Evolutionary conservation across 2,329 filamentous ascomycete genomes (phyloP), one percentile per base, ranked within the genome.

Genomic region (Arachnopeziza araneosa): DNA sequence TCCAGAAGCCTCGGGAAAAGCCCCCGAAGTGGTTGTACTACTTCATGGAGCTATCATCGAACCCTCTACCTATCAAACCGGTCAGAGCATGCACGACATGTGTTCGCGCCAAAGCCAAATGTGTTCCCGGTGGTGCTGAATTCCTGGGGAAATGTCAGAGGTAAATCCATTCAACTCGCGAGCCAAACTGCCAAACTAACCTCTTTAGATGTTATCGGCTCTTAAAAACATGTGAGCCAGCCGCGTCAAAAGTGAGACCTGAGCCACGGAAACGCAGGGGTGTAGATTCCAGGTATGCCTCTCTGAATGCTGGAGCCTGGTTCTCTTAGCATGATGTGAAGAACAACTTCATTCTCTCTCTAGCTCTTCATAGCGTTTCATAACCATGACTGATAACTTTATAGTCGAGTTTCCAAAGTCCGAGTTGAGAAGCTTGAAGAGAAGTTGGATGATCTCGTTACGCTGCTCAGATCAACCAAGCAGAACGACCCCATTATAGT

Each of bases 361-460:
- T 52, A 4, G 3, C 4, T 12, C 9, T 21, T 14, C 3, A 10
- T 52, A 2, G 24, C 52, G 4, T 30, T 44, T 5, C 6, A 14
- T 17, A 14, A 17, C 12, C 17, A 14, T 62, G 2, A 61, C 26
- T 50, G 24, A 24, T 24, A 8, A 17, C 21, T 9, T 9, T 9
- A 26, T n/a, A 63, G 60, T 17, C 56, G 60, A 10, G 24, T 61
- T 24, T 50, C 58, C 0, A 65, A 60, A 56, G 24, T 50, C 51
- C 62, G 55, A 5, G 63, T 66, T 19, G 64, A 66, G 32, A 64
- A 61, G 44, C 58, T 68, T 0, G 66, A 67, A 30, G 62, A 65
- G 48, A 68, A 65, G 51, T 23, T 67, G 24, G 62, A 67, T 54
- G 60, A 56, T 21, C 52, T 68, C 12, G 62, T 66, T 32, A 61